phyloP scores from a whole-genome alignment of 805 yeast species.

The Ogataea pini region DNA sequence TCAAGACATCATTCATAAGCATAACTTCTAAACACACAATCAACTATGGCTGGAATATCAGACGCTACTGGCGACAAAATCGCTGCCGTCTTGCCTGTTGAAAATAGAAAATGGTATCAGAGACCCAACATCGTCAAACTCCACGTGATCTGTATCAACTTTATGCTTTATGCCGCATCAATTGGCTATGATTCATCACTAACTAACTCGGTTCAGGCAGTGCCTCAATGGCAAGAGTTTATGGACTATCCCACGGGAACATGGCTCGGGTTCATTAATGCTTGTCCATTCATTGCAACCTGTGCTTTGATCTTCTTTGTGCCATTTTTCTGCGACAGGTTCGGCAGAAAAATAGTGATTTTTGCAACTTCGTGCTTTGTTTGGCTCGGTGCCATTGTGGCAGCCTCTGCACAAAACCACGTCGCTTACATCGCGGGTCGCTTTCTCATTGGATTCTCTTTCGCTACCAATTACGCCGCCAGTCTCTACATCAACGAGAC shows the following conservation, averaged over 20 bases:
- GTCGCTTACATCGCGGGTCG: constrained; percentile 19
- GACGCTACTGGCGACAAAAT: constrained; percentile 20
- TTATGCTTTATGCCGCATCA: constrained; percentile 22
- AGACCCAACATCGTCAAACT: constrained; percentile 21
- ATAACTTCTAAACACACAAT: no score
- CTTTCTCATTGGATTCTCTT: constrained; percentile 21
- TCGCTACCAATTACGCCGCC: constrained; percentile 20
- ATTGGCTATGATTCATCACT: constrained; percentile 24
- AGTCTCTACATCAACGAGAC: constrained; percentile 31
- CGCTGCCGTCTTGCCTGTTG: constrained; percentile 16
- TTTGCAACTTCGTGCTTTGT: constrained; percentile 18
- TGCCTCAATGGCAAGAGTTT: constrained; percentile 19
- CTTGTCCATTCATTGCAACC: constrained; percentile 22
- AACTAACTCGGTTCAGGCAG: constrained; percentile 23
- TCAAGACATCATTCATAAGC: no score
- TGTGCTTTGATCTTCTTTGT: constrained; percentile 21
- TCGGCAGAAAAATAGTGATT: constrained; percentile 17
- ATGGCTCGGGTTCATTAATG: constrained; percentile 22
- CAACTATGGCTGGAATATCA: constrained; percentile 4
- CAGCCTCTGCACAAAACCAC: constrained; percentile 16
- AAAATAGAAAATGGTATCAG: constrained; percentile 22
- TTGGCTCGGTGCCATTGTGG: constrained; percentile 20
- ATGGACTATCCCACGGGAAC: constrained; percentile 22
- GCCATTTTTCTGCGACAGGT: constrained; percentile 19
- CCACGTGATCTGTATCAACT: constrained; percentile 13